Percentiles rank a stretch among this genome's conserved stretches.
Conservation (phyloP, 371 early-diverging fungal genomes). For the Racocetra persica region DNA sequence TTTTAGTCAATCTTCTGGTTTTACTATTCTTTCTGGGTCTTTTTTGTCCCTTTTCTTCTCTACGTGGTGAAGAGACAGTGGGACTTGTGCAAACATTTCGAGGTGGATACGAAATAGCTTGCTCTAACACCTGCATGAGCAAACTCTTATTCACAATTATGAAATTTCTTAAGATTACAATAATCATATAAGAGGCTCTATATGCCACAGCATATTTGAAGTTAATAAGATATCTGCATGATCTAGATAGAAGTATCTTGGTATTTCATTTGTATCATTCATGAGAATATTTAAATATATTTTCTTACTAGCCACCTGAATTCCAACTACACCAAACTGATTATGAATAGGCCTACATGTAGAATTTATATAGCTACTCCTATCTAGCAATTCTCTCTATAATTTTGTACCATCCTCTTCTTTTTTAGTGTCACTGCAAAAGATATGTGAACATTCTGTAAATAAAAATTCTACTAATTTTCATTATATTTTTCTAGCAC, state of each 20-base stretch:
- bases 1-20: no score
- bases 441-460: neutral
- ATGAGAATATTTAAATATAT: conserved; percentile 13
- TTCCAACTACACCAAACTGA: conserved; percentile 20
- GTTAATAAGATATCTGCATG: conserved; percentile 18
- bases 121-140: conserved; percentile 20
- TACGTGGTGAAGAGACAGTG: neutral
- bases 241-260: neutral
- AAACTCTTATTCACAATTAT: conserved; percentile 34
- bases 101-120: conserved; percentile 23
- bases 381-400: neutral
- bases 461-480: conserved; percentile 30
- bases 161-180: conserved; percentile 17
- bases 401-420: neutral
- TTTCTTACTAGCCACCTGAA: neutral
- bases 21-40: no score
- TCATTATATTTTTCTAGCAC: conserved; percentile 8
- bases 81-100: conserved; percentile 12
- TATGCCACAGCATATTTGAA: neutral
- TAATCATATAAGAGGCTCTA: neutral
- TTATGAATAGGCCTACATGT: neutral
- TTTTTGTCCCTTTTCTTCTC: no score
- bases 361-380: neutral
- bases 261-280: neutral
- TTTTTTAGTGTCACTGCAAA: neutral